A percentile compares a stretch with the other conserved stretches of the same genome.
Evolutionary conservation across 2,329 filamentous ascomycete species (phyloP).

Genomic region (Alternaria brassicae): DNA sequence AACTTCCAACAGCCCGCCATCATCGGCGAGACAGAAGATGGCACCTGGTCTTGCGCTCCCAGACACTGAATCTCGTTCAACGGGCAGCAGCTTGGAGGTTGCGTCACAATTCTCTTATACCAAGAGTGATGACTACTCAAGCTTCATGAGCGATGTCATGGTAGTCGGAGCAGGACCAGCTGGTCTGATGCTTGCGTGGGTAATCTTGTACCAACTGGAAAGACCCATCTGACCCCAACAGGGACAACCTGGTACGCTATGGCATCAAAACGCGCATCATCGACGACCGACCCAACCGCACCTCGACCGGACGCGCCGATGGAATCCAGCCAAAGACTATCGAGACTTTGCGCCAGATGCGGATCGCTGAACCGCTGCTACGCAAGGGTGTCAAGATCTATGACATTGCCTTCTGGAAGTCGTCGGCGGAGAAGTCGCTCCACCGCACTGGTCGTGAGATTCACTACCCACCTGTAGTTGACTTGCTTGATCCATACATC

Average conservation of each 20-base stretch:
- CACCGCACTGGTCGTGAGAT: constrained; percentile 69
- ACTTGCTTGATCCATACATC: constrained; percentile 62
- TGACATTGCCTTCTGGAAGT: constrained; percentile 74
- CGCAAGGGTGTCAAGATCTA: constrained; percentile 73
- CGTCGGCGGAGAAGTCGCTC: constrained; percentile 52
- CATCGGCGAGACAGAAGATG: constrained; percentile 46
- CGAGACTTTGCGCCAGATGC: constrained; percentile 76
- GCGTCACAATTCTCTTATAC: constrained; percentile 27
- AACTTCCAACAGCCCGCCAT: constrained; percentile 30
- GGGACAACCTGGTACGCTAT: constrained; percentile 66
- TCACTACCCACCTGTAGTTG: constrained; percentile 67
- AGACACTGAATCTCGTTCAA: constrained; percentile 36
- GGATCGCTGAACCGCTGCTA: constrained; percentile 72
- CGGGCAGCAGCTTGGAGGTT: constrained; percentile 31
- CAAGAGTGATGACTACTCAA: constrained; percentile 37
- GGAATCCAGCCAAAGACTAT: constrained; percentile 80
- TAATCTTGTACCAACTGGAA: background rate
- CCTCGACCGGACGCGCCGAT: constrained; percentile 72
- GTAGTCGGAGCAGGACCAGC: constrained; percentile 54
- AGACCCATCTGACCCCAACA: constrained; percentile 31
- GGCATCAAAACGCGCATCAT: constrained; percentile 71
- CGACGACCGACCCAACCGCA: constrained; percentile 73
- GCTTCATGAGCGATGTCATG: constrained; percentile 49
- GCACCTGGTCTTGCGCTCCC: constrained; percentile 36
- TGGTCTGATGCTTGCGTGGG: constrained; percentile 54